Percentiles rank a stretch among this genome's conserved stretches.
Evolutionary conservation across 2,329 filamentous ascomycete species (phyloP).

Genomic region (Paracorniculantispora psalliotae): DNA sequence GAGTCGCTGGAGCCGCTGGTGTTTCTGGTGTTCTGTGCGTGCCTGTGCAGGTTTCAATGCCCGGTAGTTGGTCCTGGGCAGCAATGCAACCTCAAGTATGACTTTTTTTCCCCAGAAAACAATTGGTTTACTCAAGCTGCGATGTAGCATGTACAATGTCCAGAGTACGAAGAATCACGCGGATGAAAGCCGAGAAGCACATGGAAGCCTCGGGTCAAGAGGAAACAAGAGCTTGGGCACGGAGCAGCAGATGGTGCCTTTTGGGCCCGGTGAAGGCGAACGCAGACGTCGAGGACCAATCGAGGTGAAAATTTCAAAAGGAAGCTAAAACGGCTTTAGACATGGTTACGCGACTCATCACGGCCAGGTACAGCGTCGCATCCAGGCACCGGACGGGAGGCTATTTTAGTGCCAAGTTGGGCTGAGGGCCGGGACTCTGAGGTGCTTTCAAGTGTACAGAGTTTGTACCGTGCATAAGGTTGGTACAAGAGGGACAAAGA

Average conservation of each 20-base stretch:
- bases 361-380: slow-evolving; percentile 1
- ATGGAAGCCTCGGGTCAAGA: background rate
- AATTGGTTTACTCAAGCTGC: too few species aligned
- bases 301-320: background rate
- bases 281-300: background rate
- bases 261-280: background rate
- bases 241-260: background rate
- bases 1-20: too few species aligned
- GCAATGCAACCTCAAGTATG: too few species aligned
- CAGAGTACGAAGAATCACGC: background rate
- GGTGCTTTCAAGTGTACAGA: background rate
- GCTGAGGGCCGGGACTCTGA: background rate
- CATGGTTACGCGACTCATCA: background rate
- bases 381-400: background rate
- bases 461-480: background rate
- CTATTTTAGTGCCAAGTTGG: background rate
- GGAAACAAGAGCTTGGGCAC: background rate
- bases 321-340: background rate
- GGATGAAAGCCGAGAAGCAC: background rate
- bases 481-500: background rate
- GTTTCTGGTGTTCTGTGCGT: too few species aligned
- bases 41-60: too few species aligned
- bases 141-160: too few species aligned
- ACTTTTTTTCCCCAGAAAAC: too few species aligned
- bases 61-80: too few species aligned